Evolutionary conservation across 352 stramenopile species (phyloP).

Genomic region (Pythium volutum): DNA sequence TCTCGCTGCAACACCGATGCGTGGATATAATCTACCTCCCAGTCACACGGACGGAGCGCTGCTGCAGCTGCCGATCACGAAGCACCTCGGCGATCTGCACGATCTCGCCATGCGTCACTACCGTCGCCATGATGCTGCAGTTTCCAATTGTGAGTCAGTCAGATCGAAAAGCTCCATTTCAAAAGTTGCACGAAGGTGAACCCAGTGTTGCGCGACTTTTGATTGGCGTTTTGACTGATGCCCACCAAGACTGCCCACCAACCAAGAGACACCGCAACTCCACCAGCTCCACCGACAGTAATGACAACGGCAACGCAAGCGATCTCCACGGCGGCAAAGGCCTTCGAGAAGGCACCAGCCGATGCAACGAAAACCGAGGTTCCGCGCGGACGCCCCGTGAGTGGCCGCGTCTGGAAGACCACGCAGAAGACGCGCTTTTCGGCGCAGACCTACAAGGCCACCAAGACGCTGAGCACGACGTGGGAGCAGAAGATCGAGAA

Average conservation of each 20-base stretch:
- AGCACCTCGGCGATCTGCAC: constrained; percentile 80
- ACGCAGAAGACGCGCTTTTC: constrained; percentile 81
- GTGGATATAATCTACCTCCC: constrained; percentile 30
- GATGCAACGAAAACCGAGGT: constrained; percentile 21
- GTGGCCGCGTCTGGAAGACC: constrained; percentile 81
- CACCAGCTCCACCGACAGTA: not conserved
- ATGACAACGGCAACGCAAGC: constrained; percentile 24
- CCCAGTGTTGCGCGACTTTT: constrained; percentile 9
- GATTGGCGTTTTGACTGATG: constrained; percentile 24
- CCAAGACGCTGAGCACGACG: constrained; percentile 79
- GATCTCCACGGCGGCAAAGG: constrained; percentile 14
- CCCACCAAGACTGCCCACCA: constrained; percentile 21
- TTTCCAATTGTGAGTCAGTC: not conserved
- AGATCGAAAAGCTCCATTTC: not conserved
- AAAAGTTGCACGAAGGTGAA: constrained; percentile 29
- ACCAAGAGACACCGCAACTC: constrained; percentile 20
- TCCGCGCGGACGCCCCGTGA: constrained; percentile 64
- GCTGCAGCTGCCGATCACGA: constrained; percentile 53
- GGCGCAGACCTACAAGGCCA: constrained; percentile 66
- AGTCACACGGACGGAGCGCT: constrained; percentile 75
- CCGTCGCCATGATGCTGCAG: constrained; percentile 19
- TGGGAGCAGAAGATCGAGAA: constrained; percentile 87
- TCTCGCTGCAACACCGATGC: not conserved
- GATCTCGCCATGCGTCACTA: constrained; percentile 56
- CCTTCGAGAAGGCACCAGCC: constrained; percentile 18